Evolutionary conservation across 1,284 basidiomycete genomes (phyloP), one percentile per base, ranked within the genome.

Genomic region (Golubevia pallescens): DNA sequence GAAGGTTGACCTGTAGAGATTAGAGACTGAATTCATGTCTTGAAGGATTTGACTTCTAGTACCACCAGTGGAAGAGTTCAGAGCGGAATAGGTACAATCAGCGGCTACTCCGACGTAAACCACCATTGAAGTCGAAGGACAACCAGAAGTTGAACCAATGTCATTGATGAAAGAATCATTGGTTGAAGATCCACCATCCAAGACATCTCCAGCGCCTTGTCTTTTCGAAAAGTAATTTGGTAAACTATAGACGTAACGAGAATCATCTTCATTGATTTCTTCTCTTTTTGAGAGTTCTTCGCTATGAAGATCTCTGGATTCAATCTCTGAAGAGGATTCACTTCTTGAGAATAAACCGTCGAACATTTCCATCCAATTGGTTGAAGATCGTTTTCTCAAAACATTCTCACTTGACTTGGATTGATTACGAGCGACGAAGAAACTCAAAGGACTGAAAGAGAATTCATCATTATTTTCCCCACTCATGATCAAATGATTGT

Each of bases 51-150:
- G 60, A 7, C 38, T n/a, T 28, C 62, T 23, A 16, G 65, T 61
- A 6, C 58, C 52, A 5, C 51, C 34, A 48, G 54, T 52, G 57
- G 70, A 69, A 42, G 58, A 48, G 38, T 67, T 69, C 28, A 73
- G 69, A 19, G 70, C 66, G 1, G 80, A 74, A 58, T 81, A 77
- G 16, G 71, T 79, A 42, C 81, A 83, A 63, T 83, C 81, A 16
- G 81, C 74, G 7, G 81, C 81, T n/a, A 81, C 65, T 19, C 81
- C 81, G 28, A 81, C 71, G 57, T 80, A 81, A 32, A 80, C 70
- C 24, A 78, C 79, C 20, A 70, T 67, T 0, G 70, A 68, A 24
- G 68, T 70, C 8, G 58, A 72, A 8, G 81, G 81, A 56, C 81
- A 83, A 48, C 81, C 81, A 2, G 57, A 57, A 4, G 74, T 81